A percentile compares a stretch with the other conserved stretches of the same genome.
These are phyloP conservation scores for Reutealis trisperma DNA, from an alignment of 345 rosid species.

Conservation along the genomic window DNA sequence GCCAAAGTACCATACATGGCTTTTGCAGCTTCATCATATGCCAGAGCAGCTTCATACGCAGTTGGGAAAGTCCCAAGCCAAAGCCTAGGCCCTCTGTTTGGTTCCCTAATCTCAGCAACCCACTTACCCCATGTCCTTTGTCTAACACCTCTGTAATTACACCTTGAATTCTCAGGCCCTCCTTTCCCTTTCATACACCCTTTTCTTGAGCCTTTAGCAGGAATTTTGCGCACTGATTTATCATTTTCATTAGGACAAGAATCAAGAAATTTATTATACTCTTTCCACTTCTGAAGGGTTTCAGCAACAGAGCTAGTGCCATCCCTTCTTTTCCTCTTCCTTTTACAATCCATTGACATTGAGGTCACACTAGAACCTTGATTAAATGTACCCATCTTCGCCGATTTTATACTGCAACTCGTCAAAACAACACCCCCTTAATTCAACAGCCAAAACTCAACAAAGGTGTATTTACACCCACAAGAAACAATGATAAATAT, in stretches of 20 bases:
- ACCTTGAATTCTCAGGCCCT: constrained; percentile 70
- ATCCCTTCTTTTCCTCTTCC: constrained; percentile 62
- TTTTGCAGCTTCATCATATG: constrained; percentile 80
- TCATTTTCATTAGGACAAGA: constrained; percentile 22
- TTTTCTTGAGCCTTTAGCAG: constrained; percentile 69
- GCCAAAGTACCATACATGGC: constrained; percentile 70
- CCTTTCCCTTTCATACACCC: constrained; percentile 97
- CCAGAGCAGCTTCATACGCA: constrained; percentile 72
- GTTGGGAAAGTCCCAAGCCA: constrained; percentile 88
- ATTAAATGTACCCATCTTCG: constrained; percentile 31
- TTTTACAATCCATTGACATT: constrained; percentile 25
- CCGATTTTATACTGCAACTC: background rate
- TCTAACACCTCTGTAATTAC: constrained; percentile 74
- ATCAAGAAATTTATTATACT: constrained; percentile 40
- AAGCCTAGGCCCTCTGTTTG: constrained; percentile 55
- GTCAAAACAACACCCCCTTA: background rate
- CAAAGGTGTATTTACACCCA: background rate
- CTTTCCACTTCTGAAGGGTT: constrained; percentile 67
- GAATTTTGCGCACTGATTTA: constrained; percentile 42
- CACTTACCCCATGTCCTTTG: constrained; percentile 96
- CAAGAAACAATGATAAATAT: background rate
- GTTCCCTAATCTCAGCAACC: constrained; percentile 93
- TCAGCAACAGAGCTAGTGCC: constrained; percentile 46
- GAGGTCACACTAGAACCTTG: constrained; percentile 22
- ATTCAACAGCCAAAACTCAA: background rate